Percentiles rank a stretch among this genome's conserved stretches.
phyloP scores from a whole-genome alignment of 73 alveolate species.

The Tetrahymena thermophila region DNA sequence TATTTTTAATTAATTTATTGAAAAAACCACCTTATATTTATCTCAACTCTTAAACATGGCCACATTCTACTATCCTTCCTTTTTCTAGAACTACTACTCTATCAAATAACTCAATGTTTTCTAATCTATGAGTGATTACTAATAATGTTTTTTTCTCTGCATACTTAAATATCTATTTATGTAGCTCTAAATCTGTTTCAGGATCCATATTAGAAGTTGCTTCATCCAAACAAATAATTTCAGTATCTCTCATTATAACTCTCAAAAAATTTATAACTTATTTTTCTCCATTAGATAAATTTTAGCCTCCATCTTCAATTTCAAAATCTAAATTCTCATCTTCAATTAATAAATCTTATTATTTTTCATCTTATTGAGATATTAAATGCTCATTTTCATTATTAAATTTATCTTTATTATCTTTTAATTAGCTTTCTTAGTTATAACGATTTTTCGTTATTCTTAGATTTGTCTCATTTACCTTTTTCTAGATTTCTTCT shows the following conservation, averaged over 20 bases:
- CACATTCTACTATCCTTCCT: conserved; percentile 20
- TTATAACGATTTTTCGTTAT: conserved; percentile 7
- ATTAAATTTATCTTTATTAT: no score
- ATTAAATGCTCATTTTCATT: conserved; percentile 8
- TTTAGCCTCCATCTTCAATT: conserved; percentile 58
- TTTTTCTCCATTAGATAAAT: conserved; percentile 68
- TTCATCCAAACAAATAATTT: conserved; percentile 68
- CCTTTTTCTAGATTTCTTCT: conserved; percentile 24
- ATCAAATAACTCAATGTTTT: conserved; percentile 15
- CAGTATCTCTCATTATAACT: conserved; percentile 51
- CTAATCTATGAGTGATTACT: conserved; percentile 39
- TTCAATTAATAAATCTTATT: background rate
- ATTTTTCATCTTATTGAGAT: conserved; percentile 10
- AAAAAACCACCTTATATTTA: background rate
- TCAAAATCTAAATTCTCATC: conserved; percentile 35
- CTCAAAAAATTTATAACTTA: conserved; percentile 63
- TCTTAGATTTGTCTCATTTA: conserved; percentile 38
- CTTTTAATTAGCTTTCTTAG: background rate
- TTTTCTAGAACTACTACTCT: conserved; percentile 15
- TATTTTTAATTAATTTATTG: background rate
- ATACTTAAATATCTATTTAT: conserved; percentile 14
- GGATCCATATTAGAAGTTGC: conserved; percentile 75
- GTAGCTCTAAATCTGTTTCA: conserved; percentile 54
- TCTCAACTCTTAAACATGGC: background rate
- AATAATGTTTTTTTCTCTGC: conserved; percentile 26